A percentile compares a stretch with the other conserved stretches of the same genome.
These are phyloP conservation scores for Penicillium coffeae DNA, from an alignment of 495 filamentous ascomycete species.

Conservation along the genomic window DNA sequence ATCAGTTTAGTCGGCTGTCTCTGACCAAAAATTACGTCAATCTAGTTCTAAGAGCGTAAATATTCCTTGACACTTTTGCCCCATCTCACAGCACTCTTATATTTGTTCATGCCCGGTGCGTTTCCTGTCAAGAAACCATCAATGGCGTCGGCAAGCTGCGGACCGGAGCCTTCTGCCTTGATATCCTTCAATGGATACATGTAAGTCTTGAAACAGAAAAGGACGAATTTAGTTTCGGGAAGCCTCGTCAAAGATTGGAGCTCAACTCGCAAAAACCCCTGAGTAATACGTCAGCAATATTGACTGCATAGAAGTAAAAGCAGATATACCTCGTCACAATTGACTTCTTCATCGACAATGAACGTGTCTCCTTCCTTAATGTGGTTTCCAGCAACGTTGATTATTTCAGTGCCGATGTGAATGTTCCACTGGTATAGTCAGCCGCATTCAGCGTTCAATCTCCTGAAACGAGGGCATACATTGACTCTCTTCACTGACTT, in stretches of 20 bases:
- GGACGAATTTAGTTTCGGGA: constrained; percentile 57
- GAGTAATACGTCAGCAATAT: background rate
- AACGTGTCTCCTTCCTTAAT: constrained; percentile 24
- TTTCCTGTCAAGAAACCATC: constrained; percentile 67
- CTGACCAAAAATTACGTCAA: too few relatives aligned
- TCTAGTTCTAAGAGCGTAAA: constrained; percentile 35
- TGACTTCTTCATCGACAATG: background rate
- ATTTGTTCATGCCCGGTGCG: constrained; percentile 61
- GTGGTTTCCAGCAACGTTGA: constrained; percentile 30
- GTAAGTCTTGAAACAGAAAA: constrained; percentile 82
- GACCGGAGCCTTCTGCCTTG: constrained; percentile 62
- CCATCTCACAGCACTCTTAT: constrained; percentile 63
- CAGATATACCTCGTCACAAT: constrained; percentile 44
- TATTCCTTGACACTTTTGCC: constrained; percentile 57
- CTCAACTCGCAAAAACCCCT: constrained; percentile 35
- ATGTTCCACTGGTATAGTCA: background rate
- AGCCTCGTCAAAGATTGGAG: constrained; percentile 73
- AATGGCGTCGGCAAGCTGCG: constrained; percentile 63
- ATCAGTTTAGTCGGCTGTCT: too few relatives aligned
- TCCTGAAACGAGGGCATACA: background rate
- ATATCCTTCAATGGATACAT: constrained; percentile 64
- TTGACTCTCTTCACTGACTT: constrained; percentile 19
- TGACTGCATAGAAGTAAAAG: constrained; percentile 39
- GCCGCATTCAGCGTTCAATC: background rate
- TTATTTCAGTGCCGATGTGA: constrained; percentile 21